Evolutionary conservation across 1,139 yeast species (phyloP), one percentile per base, ranked within the genome.

Genomic region (Pneumocystis jirovecii): DNA sequence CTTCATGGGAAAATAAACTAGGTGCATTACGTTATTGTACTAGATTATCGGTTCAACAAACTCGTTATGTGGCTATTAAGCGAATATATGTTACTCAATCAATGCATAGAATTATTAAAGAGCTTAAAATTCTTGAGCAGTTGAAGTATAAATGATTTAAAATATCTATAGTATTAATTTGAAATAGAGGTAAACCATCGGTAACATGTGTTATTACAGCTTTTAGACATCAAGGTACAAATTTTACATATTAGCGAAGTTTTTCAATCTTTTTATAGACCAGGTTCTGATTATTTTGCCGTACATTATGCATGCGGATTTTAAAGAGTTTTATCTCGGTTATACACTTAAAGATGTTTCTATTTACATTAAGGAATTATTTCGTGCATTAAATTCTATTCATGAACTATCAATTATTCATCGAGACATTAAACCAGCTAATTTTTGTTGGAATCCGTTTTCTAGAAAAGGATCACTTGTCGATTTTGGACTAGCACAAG

Each of bases 401-500:
- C 96, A 89, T 73, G 79, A 81, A 42, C 83, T 85, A 71, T 85
- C 84, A 17, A 85, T 89, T 56, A 87, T 89, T 56, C 96, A 89
- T 75, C 81, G 96, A 69, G 96, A 89, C 76, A 82, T 89, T 71
- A 89, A 89, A 73, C 96, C 96, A 61, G 65, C 68, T 1, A 89
- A 89, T 75, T 89, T 89, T 73, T 74, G 89, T 44, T 89, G 85
- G 75, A 88, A 89, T 73, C 87, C 89, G 1, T 82, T 82, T 70
- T 82, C 83, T 63, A 85, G 88, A 37, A 80, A 82, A 65, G 96
- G 96, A 1, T 93, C 89, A 0, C 77, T 89, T 64, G 96, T 89
- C 5, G 96, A 89, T 76, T 89, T 89, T 78, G 96, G 96, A 1
- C 78, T 89, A 65, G 96, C 96, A 0, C 96, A 89, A 74, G 74